phyloP scores from a whole-genome alignment of 164 flowering plant genomes.

The Magnolia changhungtana region DNA sequence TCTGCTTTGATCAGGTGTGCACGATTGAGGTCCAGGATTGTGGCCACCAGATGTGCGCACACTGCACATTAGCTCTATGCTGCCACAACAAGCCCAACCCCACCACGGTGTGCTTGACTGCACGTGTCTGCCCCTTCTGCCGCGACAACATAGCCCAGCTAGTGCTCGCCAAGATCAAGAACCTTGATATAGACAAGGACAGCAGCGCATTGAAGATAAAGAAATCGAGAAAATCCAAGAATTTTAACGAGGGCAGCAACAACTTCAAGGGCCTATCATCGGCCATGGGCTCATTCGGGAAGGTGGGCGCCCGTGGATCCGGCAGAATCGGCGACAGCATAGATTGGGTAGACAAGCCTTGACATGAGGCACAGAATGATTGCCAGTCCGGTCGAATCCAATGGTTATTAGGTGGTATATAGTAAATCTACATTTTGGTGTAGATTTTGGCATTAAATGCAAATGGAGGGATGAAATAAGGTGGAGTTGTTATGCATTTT shows the following conservation, averaged over 20 bases:
- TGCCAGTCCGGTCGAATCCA: too few species aligned
- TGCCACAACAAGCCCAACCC: slow-evolving; percentile 95
- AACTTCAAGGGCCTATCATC: slow-evolving; percentile 69
- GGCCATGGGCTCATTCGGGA: slow-evolving; percentile 53
- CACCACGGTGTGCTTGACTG: slow-evolving; percentile 37
- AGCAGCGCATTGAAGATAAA: slow-evolving; percentile 37
- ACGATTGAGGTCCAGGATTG: slow-evolving; percentile 88
- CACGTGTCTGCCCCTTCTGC: slow-evolving; percentile 93
- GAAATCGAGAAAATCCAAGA: slow-evolving; percentile 43
- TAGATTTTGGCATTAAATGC: slow-evolving; percentile 4
- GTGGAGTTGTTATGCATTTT: slow-evolving; percentile 7
- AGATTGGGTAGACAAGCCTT: slow-evolving; percentile 56
- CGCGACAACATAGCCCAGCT: slow-evolving; percentile 68
- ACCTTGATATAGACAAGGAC: slow-evolving; percentile 36
- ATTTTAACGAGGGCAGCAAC: slow-evolving; percentile 79
- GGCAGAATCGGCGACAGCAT: slow-evolving; percentile 56
- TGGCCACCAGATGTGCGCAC: slow-evolving; percentile 98
- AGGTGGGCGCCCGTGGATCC: slow-evolving; percentile 54
- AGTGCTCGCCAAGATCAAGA: slow-evolving; percentile 54
- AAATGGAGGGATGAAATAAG: slow-evolving; percentile 9
- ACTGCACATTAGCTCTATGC: slow-evolving; percentile 85
- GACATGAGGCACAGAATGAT: slow-evolving; percentile 1
- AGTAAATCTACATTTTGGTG: slow-evolving; percentile 4
- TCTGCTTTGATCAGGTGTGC: slow-evolving; percentile 93
- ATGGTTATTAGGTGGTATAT: not conserved